Evolutionary conservation across 257 asterid genomes (phyloP), one percentile per base, ranked within the genome.

Genomic region (Lithospermum erythrorhizon): DNA sequence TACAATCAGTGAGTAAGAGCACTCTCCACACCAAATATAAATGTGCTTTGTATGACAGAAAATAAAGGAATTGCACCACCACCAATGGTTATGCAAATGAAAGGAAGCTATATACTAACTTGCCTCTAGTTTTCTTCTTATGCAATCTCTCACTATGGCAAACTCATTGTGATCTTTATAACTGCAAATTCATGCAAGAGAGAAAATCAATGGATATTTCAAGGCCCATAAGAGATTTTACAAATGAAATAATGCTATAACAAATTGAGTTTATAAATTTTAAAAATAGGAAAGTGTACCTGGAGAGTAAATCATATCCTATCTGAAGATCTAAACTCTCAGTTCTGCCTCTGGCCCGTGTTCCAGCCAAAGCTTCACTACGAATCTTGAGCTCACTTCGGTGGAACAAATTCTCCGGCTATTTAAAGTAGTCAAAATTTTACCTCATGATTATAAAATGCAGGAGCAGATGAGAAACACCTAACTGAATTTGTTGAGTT

Each of bases 341-440:
- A 14, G 95, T 75, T 79, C 65, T 79, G 62, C 98, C 97, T 75
- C 98, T 83, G 55, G 94, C 94, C 51, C 97, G 82, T 37, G 98
- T 91, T 77, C 75, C 98, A 65, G 98, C 98, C 78, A 93, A 81
- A 69, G 98, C 98, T 72, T 93, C 98, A 61, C 98, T 93, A 61
- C 64, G 78, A 65, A 93, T 68, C 21, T 70, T 89, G 61, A 86
- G 86, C 65, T 65, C 79, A 55, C 83, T 65, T 59, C 98, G 82
- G 58, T 90, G 80, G 78, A 93, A 93, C 54, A 93, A 83, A 75
- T 83, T 85, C 83, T 93, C 98, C 1, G 98, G 97, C 98, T 93
- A 71, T 71, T 59, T 64, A 72, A 48, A 65, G 57, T 41, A 5
- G 49, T 41, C 49, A 41, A 41, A 41, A 41, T 11, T 41, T 13